Base-by-base conservation (phyloP, 75 land plant species). In the Gnetum montanum region DNA sequence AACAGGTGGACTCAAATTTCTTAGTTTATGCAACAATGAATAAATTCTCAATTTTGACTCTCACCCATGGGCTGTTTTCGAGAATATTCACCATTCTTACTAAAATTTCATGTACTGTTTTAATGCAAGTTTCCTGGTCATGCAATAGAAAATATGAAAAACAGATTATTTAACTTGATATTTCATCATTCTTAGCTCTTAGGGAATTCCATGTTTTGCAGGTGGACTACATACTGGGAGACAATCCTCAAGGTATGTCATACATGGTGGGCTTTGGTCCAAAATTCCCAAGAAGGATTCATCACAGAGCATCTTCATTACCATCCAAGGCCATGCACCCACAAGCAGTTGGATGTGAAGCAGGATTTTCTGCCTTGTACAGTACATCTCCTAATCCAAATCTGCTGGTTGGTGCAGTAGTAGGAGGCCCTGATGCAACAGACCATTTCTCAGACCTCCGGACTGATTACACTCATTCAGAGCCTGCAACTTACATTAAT, bases 191-290 rank as follows among this genome's bases (percentile, higher is more conserved):
- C 16, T 26, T 30, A 3, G 50, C 26, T 27, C 12, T 47, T 23
- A n/a, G n/a, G n/a, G 0, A 22, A 47, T 8, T 24, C 11, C 26
- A 1, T 48, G 5, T 27, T 20, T 7, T 60, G 8, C 59, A 94
- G 98, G 91, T 94, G 65, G 87, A 94, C 65, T 94, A 94, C 41
- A 35, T 94, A 8, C 61, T 94, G 13, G 98, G 98, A 2, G 73
- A 69, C 53, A 94, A 94, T 60, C 98, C 98, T 1, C 29, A 57
- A 57, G 67, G 45, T 27, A 82, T 85, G 86, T 85, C 96, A 13
- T 94, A 89, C 81, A 89, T 94, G 98, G 96, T 94, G 18, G 96
- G 98, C 0, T 94, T 82, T 57, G 90, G 98, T 4, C 43, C 46
- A 3, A 64, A 68, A 16, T 94, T 68, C 65, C 96, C 98, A 23